Base-by-base conservation (phyloP, 306 rosid species). In the Macrotyloma uniflorum region DNA sequence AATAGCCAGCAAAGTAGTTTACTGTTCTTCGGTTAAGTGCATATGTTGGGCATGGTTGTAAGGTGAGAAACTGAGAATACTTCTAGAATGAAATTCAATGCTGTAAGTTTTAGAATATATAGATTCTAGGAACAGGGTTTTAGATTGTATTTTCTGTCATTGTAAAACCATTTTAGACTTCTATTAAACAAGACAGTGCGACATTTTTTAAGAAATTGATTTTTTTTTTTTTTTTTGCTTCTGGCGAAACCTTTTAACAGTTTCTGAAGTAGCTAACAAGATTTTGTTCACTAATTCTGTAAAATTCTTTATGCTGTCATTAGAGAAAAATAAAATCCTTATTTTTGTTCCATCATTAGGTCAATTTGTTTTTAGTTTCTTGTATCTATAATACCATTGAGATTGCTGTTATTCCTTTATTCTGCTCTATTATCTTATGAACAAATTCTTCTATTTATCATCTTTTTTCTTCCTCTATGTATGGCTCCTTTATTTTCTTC, bases 241-340 rank as follows among this genome's bases (percentile, higher is more conserved):
- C n/a, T n/a, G n/a, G n/a, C n/a, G n/a, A n/a, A n/a, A n/a, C n/a
- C n/a, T n/a, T n/a, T n/a, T n/a, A n/a, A n/a, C n/a, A n/a, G n/a
- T n/a, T n/a, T n/a, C n/a, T n/a, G n/a, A n/a, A n/a, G n/a, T n/a
- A n/a, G n/a, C n/a, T n/a, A n/a, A n/a, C n/a, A n/a, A n/a, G n/a
- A n/a, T n/a, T n/a, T n/a, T n/a, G n/a, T n/a, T n/a, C n/a, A n/a
- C n/a, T n/a, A n/a, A n/a, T n/a, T n/a, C n/a, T n/a, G n/a, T n/a
- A n/a, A n/a, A n/a, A n/a, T n/a, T n/a, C n/a, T n/a, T n/a, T 18
- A 36, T 36, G 42, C 42, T 36, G 42, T 36, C 8, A 36, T 9
- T 68, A 5, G 33, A 46, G 26, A 15, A 46, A 69, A 78, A 57
- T 59, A 19, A 28, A 58, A 79, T 58, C 77, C 65, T 46, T 79